Conservation (phyloP, 2,329 filamentous ascomycete genomes). For the Nothopassalora personata region DNA sequence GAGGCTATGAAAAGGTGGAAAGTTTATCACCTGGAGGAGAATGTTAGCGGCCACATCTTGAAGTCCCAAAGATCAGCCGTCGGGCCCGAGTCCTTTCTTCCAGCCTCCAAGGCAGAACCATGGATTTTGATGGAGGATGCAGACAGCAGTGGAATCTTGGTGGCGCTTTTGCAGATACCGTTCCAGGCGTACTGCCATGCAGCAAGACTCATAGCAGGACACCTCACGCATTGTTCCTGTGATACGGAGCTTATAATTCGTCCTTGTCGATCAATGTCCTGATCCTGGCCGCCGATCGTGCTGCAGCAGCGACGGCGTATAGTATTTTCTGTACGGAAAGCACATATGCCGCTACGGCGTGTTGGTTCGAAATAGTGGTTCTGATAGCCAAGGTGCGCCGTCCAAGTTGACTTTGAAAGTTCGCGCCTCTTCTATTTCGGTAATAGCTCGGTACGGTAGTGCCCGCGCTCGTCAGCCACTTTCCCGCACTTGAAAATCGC, state of each 20-base stretch:
- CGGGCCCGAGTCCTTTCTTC: constrained; percentile 1
- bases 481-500: neutral
- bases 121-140: neutral
- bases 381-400: constrained; percentile 8
- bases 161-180: neutral
- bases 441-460: constrained; percentile 1
- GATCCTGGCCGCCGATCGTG: neutral
- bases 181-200: neutral
- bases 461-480: neutral
- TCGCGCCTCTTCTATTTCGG: constrained; percentile 4
- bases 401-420: constrained; percentile 17
- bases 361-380: neutral
- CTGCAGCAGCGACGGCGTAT: neutral
- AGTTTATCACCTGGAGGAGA: constrained; percentile 4
- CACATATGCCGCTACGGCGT: neutral
- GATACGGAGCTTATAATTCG: too few relatives aligned
- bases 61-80: neutral
- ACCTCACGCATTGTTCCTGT: too few relatives aligned
- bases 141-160: neutral
- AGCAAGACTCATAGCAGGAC: neutral
- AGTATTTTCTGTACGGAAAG: neutral
- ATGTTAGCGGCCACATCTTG: constrained; percentile 9
- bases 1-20: neutral
- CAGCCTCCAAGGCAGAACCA: constrained; percentile 1
- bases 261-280: neutral